A percentile compares a stretch with the other conserved stretches of the same genome.
Conservation (phyloP, 331 rosid genomes). For the Cydonia oblonga region DNA sequence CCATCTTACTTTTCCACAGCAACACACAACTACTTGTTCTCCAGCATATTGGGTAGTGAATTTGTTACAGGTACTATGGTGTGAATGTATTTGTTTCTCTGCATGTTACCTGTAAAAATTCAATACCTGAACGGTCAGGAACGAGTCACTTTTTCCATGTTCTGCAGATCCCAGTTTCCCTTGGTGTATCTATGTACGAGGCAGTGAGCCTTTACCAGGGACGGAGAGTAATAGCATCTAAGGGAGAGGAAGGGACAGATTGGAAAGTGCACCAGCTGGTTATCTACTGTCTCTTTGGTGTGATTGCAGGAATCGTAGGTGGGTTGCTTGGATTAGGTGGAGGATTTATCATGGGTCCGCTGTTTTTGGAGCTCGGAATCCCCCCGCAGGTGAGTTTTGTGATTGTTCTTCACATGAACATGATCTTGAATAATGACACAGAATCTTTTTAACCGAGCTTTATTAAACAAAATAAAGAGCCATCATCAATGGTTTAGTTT, state of each 20-base stretch:
- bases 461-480: background rate
- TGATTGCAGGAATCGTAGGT: slow-evolving; percentile 76
- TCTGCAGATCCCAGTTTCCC: slow-evolving; percentile 62
- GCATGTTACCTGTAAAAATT: background rate
- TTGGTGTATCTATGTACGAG: slow-evolving; percentile 66
- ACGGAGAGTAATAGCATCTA: slow-evolving; percentile 50
- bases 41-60: slow-evolving; percentile 61
- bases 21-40: slow-evolving; percentile 48
- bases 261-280: slow-evolving; percentile 40
- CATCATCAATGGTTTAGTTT: background rate
- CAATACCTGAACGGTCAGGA: background rate
- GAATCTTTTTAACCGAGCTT: too few species aligned
- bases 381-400: slow-evolving; percentile 69
- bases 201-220: slow-evolving; percentile 65
- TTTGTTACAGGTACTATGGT: slow-evolving; percentile 57
- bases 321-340: slow-evolving; percentile 95
- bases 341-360: slow-evolving; percentile 88
- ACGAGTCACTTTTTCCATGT: slow-evolving; percentile 4
- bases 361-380: slow-evolving; percentile 79
- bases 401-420: background rate
- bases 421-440: too few species aligned
- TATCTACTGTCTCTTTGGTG: slow-evolving; percentile 43
- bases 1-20: slow-evolving; percentile 28
- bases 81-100: background rate
- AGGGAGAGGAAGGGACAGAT: slow-evolving; percentile 34